Base-by-base conservation (phyloP, 1,284 basidiomycete species). In the Apiotrichum mycotoxinovorans region DNA sequence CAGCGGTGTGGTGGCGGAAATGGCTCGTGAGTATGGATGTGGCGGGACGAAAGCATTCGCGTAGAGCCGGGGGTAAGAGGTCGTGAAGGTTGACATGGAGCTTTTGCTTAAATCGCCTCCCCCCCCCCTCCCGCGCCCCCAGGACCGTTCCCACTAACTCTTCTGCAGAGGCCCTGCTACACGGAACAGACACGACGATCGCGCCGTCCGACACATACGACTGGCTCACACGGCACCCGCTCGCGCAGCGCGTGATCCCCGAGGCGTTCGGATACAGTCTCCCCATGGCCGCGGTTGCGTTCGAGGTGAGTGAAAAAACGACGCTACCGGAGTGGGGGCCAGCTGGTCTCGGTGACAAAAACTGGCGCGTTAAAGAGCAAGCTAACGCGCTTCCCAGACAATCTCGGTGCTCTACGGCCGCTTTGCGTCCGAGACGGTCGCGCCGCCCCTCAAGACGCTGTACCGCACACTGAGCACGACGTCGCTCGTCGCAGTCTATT, bases 401-500 rank as follows among this genome's bases (percentile, higher is more conserved):
- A 25, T 47, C 20, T 17, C 45, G 7, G 45, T 47, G n/a, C 33
- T 47, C 10, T 47, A 47, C n/a, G 45, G 45, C 18, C 33, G 45
- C 33, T 35, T 14, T 20, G 18, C 45, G 33, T 34, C 45, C 3
- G 33, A 47, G 14, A 35, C n/a, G 10, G 33, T 35, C 20, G 34
- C 45, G 8, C 20, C 45, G 2, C 34, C 44, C 9, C 45, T 59
- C 34, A 45, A 48, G 35, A 43, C 44, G 1, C 50, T 59, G 9
- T 44, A 59, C 41, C 44, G 42, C 33, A 55, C 44, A 18, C 53
- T 59, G 12, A 44, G 38, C 5, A 47, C 26, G 4, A n/a, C 40
- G 20, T 37, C 45, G 25, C 50, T 59, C 14, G 51, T 59, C 15
- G 43, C 34, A 45, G 54, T 59, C 34, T 59, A 55, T 41, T 45